Evolutionary conservation across 768 basidiomycete species (phyloP).

Genomic region (Suillus fuscotomentosus): DNA sequence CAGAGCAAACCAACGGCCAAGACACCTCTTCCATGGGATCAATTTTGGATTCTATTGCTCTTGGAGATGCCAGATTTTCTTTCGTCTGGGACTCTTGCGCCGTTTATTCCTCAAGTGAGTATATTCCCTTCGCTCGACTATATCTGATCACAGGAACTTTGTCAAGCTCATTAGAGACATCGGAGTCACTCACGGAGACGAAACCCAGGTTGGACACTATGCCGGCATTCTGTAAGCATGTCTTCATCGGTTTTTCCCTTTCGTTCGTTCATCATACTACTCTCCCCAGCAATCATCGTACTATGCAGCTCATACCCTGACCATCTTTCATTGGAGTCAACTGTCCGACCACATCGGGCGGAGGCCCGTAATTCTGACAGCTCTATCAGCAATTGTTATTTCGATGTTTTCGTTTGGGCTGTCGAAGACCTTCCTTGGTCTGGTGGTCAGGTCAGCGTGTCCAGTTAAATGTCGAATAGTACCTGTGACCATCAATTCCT

Average conservation of each 20-base stretch:
- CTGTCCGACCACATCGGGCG: conserved; percentile 49
- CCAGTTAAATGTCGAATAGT: not conserved
- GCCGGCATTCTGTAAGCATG: conserved; percentile 42
- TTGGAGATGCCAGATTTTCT: conserved; percentile 74
- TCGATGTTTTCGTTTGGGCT: conserved; percentile 50
- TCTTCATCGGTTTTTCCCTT: conserved; percentile 25
- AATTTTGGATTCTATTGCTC: conserved; percentile 65
- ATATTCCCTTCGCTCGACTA: not conserved
- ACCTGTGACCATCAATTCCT: conserved; percentile 19
- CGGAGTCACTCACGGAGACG: conserved; percentile 41
- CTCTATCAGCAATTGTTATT: conserved; percentile 40
- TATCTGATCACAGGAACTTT: not conserved
- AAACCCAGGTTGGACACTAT: conserved; percentile 45
- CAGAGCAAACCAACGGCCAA: conserved; percentile 19
- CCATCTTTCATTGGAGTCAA: conserved; percentile 48
- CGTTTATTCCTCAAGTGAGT: conserved; percentile 63
- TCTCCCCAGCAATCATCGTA: conserved; percentile 44
- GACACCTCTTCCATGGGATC: conserved; percentile 66
- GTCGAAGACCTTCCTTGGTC: conserved; percentile 34
- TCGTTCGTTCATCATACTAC: conserved; percentile 13
- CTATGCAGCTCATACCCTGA: conserved; percentile 46
- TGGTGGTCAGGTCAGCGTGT: conserved; percentile 15
- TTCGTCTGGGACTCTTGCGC: conserved; percentile 70
- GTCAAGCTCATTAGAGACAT: conserved; percentile 27
- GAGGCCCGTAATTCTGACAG: conserved; percentile 44